These are phyloP conservation scores for Prunus armeniaca DNA, from an alignment of 306 rosid genomes.

Conservation along the genomic window DNA sequence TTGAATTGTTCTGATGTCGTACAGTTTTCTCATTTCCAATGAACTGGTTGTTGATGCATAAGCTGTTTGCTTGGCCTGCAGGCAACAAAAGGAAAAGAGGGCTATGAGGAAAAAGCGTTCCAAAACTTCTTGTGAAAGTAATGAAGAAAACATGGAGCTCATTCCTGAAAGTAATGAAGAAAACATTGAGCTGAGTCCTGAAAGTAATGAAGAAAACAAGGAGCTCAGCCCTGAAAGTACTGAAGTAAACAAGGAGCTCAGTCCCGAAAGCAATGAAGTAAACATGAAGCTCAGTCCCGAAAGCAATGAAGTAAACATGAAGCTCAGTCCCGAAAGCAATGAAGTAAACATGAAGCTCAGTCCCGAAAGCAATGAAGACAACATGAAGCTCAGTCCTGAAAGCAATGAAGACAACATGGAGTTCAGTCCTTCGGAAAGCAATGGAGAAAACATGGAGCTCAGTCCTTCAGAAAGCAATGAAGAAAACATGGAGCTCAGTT, in stretches of 20 bases:
- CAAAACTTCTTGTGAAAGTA: slow-evolving; percentile 10
- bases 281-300: too few species aligned
- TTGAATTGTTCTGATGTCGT: not conserved
- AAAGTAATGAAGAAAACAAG: not conserved
- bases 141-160: not conserved
- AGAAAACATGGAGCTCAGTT: not conserved
- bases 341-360: too few species aligned
- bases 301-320: too few species aligned
- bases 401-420: too few species aligned
- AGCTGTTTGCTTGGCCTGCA: slow-evolving; percentile 27
- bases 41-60: not conserved
- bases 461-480: not conserved
- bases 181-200: not conserved
- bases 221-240: not conserved
- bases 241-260: too few species aligned
- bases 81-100: slow-evolving; percentile 21
- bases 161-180: not conserved
- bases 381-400: too few species aligned
- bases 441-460: not conserved
- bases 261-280: too few species aligned
- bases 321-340: too few species aligned
- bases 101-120: slow-evolving; percentile 1
- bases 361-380: too few species aligned
- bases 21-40: not conserved
- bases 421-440: slow-evolving; percentile 1